A percentile compares a stretch with the other conserved stretches of the same genome.
These are phyloP conservation scores for Moringa oleifera DNA, from an alignment of 345 rosid genomes.

Conservation along the genomic window DNA sequence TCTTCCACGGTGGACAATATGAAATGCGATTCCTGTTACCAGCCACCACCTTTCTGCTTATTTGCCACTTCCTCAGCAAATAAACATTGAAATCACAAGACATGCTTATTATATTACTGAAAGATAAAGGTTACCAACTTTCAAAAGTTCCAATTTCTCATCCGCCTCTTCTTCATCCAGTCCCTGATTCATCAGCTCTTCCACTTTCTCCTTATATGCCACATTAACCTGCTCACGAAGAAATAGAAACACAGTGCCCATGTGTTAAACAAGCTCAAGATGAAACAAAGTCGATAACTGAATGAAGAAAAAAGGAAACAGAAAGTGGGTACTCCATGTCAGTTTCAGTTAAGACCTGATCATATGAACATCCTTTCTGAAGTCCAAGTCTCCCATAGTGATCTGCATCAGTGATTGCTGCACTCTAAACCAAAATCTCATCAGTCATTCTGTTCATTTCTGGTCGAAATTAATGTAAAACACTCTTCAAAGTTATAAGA, in stretches of 20 bases:
- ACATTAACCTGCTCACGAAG: conserved; percentile 28
- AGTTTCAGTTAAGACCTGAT: no score
- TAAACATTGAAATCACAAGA: not conserved
- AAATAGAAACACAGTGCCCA: no score
- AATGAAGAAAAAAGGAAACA: no score
- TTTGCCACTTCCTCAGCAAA: no score
- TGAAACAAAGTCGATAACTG: no score
- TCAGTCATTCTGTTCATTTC: conserved; percentile 12
- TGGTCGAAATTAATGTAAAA: no score
- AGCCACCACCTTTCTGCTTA: not conserved
- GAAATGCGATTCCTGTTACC: conserved; percentile 54
- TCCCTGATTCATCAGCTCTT: conserved; percentile 45
- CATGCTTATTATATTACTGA: not conserved
- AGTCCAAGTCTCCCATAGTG: conserved; percentile 69
- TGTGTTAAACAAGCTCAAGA: no score
- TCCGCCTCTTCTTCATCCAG: conserved; percentile 49
- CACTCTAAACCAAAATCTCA: conserved; percentile 39
- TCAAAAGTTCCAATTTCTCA: conserved; percentile 43
- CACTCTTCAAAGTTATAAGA: no score
- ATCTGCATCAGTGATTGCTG: conserved; percentile 90
- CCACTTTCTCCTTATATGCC: conserved; percentile 46
- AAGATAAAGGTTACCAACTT: conserved; percentile 34
- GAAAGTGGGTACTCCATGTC: no score
- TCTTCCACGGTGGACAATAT: conserved; percentile 63
- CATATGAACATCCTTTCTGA: conserved; percentile 53